Conservation (phyloP, 208 protist genomes). For the Crithidia mellificae region DNA sequence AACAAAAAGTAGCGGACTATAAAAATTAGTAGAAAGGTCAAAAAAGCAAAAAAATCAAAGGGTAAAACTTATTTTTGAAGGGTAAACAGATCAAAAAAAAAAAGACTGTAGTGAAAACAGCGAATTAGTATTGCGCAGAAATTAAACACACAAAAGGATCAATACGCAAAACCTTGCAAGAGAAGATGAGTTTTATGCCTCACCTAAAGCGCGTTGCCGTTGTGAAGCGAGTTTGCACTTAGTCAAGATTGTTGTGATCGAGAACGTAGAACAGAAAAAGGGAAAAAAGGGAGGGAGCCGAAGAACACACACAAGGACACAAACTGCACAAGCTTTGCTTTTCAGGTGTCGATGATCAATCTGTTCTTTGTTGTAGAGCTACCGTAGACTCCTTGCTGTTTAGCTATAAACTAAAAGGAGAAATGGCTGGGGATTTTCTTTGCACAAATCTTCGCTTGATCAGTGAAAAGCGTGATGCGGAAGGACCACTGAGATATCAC, state of each 20-base stretch:
- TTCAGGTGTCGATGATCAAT: background rate
- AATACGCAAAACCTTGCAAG: background rate
- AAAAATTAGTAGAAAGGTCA: background rate
- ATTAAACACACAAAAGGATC: background rate
- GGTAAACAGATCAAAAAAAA: background rate
- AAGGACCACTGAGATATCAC: background rate
- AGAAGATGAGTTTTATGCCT: background rate
- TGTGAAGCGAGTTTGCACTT: background rate
- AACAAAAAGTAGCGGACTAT: background rate
- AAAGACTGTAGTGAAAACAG: no score
- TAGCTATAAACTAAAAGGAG: background rate
- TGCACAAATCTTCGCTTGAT: background rate
- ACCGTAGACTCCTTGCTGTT: background rate
- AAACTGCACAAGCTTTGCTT: background rate
- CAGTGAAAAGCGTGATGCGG: background rate
- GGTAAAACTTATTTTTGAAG: background rate
- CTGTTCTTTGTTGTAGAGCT: background rate
- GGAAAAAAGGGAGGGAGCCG: no score
- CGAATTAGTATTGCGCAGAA: no score
- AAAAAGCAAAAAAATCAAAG: background rate
- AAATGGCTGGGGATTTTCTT: no score
- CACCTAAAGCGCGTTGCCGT: background rate
- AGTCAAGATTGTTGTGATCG: background rate
- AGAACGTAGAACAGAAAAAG: background rate
- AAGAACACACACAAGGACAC: background rate